Base-by-base conservation (phyloP, 495 filamentous ascomycete species). In the Aspergillus sparsus region DNA sequence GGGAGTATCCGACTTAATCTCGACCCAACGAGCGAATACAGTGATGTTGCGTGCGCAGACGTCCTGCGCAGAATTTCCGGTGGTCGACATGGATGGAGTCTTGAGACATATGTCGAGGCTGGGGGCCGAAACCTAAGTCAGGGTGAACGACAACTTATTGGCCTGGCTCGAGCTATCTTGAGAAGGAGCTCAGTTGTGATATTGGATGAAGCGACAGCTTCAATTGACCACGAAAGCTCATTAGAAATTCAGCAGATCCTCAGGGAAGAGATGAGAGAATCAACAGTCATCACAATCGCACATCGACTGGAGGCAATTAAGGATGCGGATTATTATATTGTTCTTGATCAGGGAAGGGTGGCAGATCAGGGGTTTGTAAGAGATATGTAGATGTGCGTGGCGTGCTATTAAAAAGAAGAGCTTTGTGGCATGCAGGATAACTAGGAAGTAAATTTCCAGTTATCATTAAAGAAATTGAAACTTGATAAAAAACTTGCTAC, bases 281-380 rank as follows among this genome's bases (percentile, higher is more conserved):
- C 89, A 61, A 96, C 91, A 3, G 90, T 96, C 12, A 86, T 96
- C 50, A 92, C 89, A 5, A 92, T 96, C 73, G 91, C 91, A 44
- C 91, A 96, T 80, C 85, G 89, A 45, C 67, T 90, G 27, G 90
- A 92, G 69, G 89, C 89, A 21, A 89, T 92, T n/a, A 82, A 82
- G 70, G 83, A 88, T 66, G 90, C 90, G 15, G 83, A 89, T 64
- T 89, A 82, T 58, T 90, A 85, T 68, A 75, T 94, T 21, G 82
- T 87, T 44, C 69, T 96, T 55, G 88, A 88, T 13, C 81, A 84
- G 50, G 90, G 90, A 18, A 73, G 77, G 34, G 76, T 83, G 8
- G 65, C 71, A 6, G 63, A 73, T 36, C 62, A 74, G 45, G 80
- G 77, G 1, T 74, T 59, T 60, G 71, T 75, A 15, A 57, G 58